phyloP scores from a whole-genome alignment of 139 green algal species.

The Astrephomene gubernaculifera region DNA sequence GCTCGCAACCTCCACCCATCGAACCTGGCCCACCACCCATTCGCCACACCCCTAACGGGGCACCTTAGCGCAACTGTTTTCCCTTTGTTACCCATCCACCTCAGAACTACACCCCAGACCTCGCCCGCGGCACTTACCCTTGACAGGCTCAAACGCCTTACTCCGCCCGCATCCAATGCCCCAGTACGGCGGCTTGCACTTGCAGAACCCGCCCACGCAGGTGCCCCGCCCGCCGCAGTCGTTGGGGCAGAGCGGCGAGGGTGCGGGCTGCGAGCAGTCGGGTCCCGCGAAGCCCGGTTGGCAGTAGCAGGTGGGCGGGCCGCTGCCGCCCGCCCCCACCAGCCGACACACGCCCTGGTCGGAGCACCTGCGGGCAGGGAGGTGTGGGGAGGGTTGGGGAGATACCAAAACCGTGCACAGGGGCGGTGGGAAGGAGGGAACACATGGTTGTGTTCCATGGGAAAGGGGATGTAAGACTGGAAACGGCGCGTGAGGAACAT shows the following conservation, averaged over 20 bases:
- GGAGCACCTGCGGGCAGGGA: conserved; percentile 27
- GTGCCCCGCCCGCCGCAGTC: conserved; percentile 9
- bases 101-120: no score
- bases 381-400: neutral
- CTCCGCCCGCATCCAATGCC: conserved; percentile 36
- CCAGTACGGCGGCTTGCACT: conserved; percentile 41
- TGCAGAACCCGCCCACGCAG: conserved; percentile 51
- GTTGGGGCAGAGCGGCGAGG: neutral
- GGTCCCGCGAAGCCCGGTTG: conserved; percentile 8
- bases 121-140: neutral
- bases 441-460: no score
- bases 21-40: no score
- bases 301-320: neutral
- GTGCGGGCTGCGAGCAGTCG: neutral
- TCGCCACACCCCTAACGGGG: no score
- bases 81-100: no score
- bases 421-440: neutral
- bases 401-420: neutral
- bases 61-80: no score
- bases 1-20: no score
- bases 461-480: no score
- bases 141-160: conserved; percentile 17
- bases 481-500: no score
- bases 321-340: neutral
- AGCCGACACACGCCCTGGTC: conserved; percentile 8